Base-by-base conservation (phyloP, 2,329 filamentous ascomycete species). In the Ascosphaera aggregata region DNA sequence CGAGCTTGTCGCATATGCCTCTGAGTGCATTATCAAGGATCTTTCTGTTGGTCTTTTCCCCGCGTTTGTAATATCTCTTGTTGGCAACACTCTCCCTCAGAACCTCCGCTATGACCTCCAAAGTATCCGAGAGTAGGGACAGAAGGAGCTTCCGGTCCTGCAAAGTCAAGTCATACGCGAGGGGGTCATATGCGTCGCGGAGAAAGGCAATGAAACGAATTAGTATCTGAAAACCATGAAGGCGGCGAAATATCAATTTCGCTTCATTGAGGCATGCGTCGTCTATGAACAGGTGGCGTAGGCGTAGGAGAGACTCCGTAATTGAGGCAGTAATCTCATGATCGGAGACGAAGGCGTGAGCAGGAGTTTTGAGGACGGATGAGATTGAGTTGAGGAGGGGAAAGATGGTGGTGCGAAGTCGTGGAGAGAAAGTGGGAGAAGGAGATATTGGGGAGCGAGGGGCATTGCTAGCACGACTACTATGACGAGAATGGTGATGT, bases 21-120 rank as follows among this genome's bases (percentile, higher is more conserved):
- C n/a, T n/a, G n/a, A n/a, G n/a, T n/a, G n/a, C n/a, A n/a, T n/a
- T n/a, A n/a, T n/a, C n/a, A n/a, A n/a, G n/a, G n/a, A n/a, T n/a
- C n/a, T n/a, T n/a, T n/a, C n/a, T n/a, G n/a, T n/a, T n/a, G n/a
- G n/a, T n/a, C n/a, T n/a, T n/a, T n/a, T n/a, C n/a, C n/a, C n/a
- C n/a, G n/a, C n/a, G n/a, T n/a, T 73, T 70, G 54, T 95, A 95
- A 60, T 86, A 94, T 47, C 80, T 72, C 50, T 76, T 71, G 57
- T 95, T 98, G 16, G 85, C 86, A 36, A 76, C 67, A 55, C 95
- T 84, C 36, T 73, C 73, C 40, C 73, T 70, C 46, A 98, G 67
- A 11, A 74, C 73, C 37, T 77, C 76, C 1, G 79, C 76, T 19
- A 95, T 60, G 11, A 89, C 71, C 22, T 72, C 54, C 42, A 62